Evolutionary conservation across 2,329 filamentous ascomycete species (phyloP).

Genomic region (Epichloe aotearoae): DNA sequence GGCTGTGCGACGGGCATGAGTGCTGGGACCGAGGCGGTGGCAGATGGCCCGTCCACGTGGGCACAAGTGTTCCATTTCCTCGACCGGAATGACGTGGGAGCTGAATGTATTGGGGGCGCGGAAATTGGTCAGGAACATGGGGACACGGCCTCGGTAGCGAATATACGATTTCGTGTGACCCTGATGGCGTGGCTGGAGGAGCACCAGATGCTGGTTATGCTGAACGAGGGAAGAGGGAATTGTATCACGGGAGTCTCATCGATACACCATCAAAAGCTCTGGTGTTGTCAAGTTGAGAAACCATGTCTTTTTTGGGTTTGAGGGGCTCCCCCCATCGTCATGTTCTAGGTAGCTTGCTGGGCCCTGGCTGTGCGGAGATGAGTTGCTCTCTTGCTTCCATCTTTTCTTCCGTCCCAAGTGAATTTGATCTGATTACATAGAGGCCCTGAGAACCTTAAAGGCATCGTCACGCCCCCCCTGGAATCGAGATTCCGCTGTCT

Average conservation of each 20-base stretch:
- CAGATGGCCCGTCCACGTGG: too few species aligned
- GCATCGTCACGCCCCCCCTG: slow-evolving; percentile 34
- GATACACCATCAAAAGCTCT: background rate
- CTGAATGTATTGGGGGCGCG: background rate
- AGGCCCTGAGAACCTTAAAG: slow-evolving; percentile 31
- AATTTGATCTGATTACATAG: slow-evolving; percentile 17
- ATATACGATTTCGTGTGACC: slow-evolving; percentile 1
- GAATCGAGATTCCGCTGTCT: slow-evolving; percentile 52
- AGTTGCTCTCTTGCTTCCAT: too few species aligned
- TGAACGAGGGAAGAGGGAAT: background rate
- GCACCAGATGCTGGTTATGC: slow-evolving; percentile 4
- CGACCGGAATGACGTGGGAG: too few species aligned
- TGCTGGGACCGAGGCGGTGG: too few species aligned
- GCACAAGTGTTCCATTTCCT: too few species aligned
- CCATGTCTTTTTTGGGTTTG: too few species aligned
- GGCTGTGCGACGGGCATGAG: background rate
- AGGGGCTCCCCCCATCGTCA: too few species aligned
- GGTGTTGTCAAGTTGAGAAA: too few species aligned
- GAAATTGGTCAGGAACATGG: background rate
- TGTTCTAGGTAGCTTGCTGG: too few species aligned
- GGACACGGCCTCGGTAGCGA: background rate
- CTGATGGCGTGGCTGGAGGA: slow-evolving; percentile 1
- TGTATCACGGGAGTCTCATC: background rate
- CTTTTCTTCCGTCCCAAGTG: too few species aligned
- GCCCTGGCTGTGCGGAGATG: too few species aligned